Evolutionary conservation across 148 eudicot genomes (phyloP), one percentile per base, ranked within the genome.

Genomic region (Polygonum aviculare): DNA sequence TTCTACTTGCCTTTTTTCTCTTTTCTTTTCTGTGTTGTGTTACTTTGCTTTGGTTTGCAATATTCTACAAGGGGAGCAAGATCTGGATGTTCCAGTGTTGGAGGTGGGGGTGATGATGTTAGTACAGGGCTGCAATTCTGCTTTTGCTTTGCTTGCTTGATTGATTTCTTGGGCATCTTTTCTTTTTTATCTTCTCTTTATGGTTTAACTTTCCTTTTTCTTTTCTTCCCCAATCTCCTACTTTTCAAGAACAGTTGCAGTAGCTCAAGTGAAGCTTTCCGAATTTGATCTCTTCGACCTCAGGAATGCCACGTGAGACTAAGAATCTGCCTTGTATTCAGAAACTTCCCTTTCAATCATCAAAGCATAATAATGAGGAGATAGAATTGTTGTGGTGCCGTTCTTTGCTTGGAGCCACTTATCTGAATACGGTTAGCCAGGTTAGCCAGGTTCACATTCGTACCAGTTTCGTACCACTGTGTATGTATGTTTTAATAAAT

Each of bases 151-250:
- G 57, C 57, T 44, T 44, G 47, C 60, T 54, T 54, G 54, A 18
- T 57, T 57, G 3, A 19, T 59, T 59, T 11, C 18, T 63, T 31
- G 69, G 45, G 72, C 21, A 67, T 67, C 44, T 14, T 67, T 45
- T 36, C 19, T 65, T 11, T 93, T 38, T 77, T 62, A 62, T 62
- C 18, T 21, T 54, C 26, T n/a, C 60, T 54, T 54, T 52, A 16
- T 39, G 41, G 3, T 39, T 39, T 4, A 39, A 4, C 7, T 44
- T 75, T 69, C 31, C 31, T 60, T 31, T 33, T 67, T 6, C 18
- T 16, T 15, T 19, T 1, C 19, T 22, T 36, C 19, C 15, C 50
- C 19, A 18, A 2, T 31, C 12, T 19, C 63, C 55, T 50, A 50
- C 60, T 54, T 54, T 18, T 5, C 60, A 54, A 26, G 26, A n/a